Evolutionary conservation across 2,329 filamentous ascomycete genomes (phyloP).

Genomic region (Verticillium alfalfae): DNA sequence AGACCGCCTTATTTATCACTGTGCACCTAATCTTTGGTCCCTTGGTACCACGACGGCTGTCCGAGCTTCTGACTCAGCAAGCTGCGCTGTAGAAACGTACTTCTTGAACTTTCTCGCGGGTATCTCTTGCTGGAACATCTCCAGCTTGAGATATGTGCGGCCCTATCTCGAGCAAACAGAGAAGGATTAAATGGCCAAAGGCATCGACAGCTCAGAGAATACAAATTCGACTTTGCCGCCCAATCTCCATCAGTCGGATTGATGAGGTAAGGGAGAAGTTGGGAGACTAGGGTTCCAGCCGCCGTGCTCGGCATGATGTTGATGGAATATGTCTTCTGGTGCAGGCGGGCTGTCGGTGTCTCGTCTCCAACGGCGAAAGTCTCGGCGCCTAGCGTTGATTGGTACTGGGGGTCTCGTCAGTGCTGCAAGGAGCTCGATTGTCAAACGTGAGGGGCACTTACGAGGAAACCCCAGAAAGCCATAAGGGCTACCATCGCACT

Average conservation of each 20-base stretch:
- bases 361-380: slow-evolving; percentile 4
- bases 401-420: neutral
- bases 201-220: slow-evolving; percentile 22
- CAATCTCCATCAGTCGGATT: slow-evolving; percentile 22
- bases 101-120: slow-evolving; percentile 1
- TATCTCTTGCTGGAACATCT: slow-evolving; percentile 10
- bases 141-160: slow-evolving; percentile 14
- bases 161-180: slow-evolving; percentile 26
- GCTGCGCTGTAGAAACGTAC: neutral
- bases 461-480: slow-evolving; percentile 6
- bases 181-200: slow-evolving; percentile 20
- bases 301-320: slow-evolving; percentile 6
- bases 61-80: neutral
- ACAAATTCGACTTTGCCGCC: slow-evolving; percentile 33
- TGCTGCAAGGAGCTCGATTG: neutral
- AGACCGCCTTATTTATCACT: too few species aligned
- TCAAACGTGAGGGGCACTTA: neutral
- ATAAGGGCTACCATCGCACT: slow-evolving; percentile 3
- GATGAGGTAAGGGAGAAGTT: slow-evolving; percentile 17
- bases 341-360: slow-evolving; percentile 4
- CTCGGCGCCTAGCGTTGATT: slow-evolving; percentile 4
- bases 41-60: too few species aligned
- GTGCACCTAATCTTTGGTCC: too few species aligned
- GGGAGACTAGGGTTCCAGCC: neutral
- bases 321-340: slow-evolving; percentile 6